Conservation (phyloP, 768 basidiomycete species). For the Ramaria sp. region DNA sequence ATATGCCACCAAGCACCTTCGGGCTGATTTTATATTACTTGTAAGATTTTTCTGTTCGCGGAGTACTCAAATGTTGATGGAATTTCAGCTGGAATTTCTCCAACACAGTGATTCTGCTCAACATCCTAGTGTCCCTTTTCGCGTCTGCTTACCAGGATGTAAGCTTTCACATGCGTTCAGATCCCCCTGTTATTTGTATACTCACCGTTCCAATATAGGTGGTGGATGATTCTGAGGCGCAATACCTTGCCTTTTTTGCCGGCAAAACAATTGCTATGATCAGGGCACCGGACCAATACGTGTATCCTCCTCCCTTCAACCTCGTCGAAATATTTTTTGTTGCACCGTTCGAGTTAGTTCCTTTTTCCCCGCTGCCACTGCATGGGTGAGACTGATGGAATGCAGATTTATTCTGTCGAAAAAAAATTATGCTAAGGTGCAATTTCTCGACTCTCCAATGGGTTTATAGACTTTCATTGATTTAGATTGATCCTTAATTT, state of each 20-base stretch:
- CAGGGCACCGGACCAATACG: constrained; percentile 71
- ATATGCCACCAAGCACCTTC: constrained; percentile 15
- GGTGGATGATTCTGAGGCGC: constrained; percentile 75
- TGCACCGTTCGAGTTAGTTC: constrained; percentile 75
- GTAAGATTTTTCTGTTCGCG: constrained; percentile 25
- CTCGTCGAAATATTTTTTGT: constrained; percentile 71
- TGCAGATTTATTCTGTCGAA: constrained; percentile 32
- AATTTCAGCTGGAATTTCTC: constrained; percentile 65
- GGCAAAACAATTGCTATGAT: constrained; percentile 80
- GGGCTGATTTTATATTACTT: constrained; percentile 72
- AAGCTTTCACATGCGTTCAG: constrained; percentile 15
- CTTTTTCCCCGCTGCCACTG: neutral
- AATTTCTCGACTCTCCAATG: constrained; percentile 9
- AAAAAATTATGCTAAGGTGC: constrained; percentile 50
- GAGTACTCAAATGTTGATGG: constrained; percentile 1
- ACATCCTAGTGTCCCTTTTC: constrained; percentile 92
- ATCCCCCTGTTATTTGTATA: neutral
- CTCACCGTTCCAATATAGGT: constrained; percentile 35
- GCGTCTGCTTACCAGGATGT: constrained; percentile 88
- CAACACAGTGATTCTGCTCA: constrained; percentile 77
- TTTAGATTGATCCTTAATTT: constrained; percentile 7
- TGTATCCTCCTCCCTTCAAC: constrained; percentile 92
- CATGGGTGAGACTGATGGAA: constrained; percentile 3
- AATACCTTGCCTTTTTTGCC: constrained; percentile 87
- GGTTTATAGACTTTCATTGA: neutral